Percentiles rank a stretch among this genome's conserved stretches.
phyloP scores from a whole-genome alignment of 2,329 filamentous ascomycete genomes.

The Helotiales sp. region DNA sequence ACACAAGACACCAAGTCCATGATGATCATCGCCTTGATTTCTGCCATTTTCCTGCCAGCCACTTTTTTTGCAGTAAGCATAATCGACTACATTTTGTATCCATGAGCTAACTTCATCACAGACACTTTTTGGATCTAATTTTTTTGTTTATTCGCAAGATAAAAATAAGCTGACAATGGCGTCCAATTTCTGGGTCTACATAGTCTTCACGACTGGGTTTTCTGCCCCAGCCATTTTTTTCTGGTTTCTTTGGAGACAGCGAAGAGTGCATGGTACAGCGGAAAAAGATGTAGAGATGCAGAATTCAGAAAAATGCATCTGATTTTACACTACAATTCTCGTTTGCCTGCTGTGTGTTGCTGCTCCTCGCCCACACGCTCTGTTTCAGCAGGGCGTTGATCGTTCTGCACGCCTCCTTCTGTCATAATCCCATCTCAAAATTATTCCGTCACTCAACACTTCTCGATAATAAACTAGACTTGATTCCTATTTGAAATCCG shows the following conservation, averaged over 20 bases:
- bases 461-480: too few species aligned
- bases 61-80: neutral
- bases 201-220: constrained; percentile 1
- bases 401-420: too few species aligned
- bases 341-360: too few species aligned
- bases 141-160: constrained; percentile 2
- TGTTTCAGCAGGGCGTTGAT: too few species aligned
- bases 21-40: constrained; percentile 1
- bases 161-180: neutral
- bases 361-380: too few species aligned
- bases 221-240: neutral
- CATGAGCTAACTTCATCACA: neutral
- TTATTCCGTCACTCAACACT: too few species aligned
- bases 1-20: constrained; percentile 3
- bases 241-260: constrained; percentile 4
- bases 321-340: too few species aligned
- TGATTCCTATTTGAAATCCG: too few species aligned
- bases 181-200: constrained; percentile 4
- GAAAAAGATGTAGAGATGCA: neutral
- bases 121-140: constrained; percentile 2
- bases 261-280: neutral
- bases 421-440: too few species aligned
- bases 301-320: too few species aligned
- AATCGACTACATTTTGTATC: neutral
- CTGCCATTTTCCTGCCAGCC: neutral